phyloP scores from a whole-genome alignment of 192 early-diverging fungal species.

The Allomyces macrogynus region DNA sequence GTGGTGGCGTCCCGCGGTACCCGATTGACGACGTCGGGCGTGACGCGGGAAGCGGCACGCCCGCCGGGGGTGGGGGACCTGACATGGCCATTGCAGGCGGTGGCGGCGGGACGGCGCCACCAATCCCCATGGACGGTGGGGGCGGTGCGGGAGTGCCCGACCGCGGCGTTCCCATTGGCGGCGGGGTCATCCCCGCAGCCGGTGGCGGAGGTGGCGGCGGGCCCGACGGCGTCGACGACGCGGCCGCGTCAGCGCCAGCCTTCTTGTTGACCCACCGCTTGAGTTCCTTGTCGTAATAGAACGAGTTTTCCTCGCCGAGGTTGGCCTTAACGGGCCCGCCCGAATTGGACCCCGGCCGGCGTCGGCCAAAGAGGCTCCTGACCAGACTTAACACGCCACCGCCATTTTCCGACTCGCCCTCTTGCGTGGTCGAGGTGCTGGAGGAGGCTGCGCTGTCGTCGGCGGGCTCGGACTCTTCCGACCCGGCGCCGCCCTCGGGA shows the following conservation, averaged over 20 bases:
- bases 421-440: not conserved
- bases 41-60: too few species aligned
- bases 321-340: conserved; percentile 51
- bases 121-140: too few species aligned
- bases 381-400: conserved; percentile 7
- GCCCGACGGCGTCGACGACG: not conserved
- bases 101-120: too few species aligned
- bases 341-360: conserved; percentile 11
- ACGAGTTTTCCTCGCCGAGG: conserved; percentile 59
- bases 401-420: not conserved
- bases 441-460: too few species aligned
- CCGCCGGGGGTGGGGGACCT: too few species aligned
- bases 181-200: not conserved
- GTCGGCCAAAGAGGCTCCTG: conserved; percentile 21
- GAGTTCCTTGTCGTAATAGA: conserved; percentile 69
- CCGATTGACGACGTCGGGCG: too few species aligned
- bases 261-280: conserved; percentile 77
- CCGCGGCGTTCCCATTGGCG: not conserved
- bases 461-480: too few species aligned
- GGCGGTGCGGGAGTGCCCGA: too few species aligned
- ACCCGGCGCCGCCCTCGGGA: too few species aligned
- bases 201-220: not conserved
- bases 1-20: too few species aligned
- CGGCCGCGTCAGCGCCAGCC: conserved; percentile 7
- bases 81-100: too few species aligned